Conservation (phyloP, 108 stramenopile species). For the Fistulifera pelliculosa region DNA sequence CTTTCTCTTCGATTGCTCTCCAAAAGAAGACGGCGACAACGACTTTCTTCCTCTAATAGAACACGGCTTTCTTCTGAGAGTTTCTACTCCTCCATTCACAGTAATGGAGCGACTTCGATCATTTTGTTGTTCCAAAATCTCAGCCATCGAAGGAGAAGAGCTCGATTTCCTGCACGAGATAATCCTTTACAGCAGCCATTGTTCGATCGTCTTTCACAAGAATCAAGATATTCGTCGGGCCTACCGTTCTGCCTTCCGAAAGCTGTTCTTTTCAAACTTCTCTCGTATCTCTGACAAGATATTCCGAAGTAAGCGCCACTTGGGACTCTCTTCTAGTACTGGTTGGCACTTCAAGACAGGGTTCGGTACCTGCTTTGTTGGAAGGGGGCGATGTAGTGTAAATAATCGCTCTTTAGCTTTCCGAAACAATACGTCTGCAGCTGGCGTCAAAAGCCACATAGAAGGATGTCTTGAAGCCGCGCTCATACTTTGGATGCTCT, state of each 20-base stretch:
- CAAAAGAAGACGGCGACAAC: constrained; percentile 44
- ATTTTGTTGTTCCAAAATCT: constrained; percentile 51
- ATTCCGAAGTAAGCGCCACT: constrained; percentile 77
- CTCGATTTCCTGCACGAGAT: constrained; percentile 42
- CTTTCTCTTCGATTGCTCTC: constrained; percentile 16
- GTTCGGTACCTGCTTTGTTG: constrained; percentile 31
- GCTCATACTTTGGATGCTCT: constrained; percentile 61
- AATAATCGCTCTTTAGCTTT: constrained; percentile 88
- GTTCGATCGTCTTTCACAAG: constrained; percentile 88
- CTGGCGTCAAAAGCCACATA: constrained; percentile 82
- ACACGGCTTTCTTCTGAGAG: constrained; percentile 64
- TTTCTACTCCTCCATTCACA: constrained; percentile 23
- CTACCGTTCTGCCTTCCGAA: constrained; percentile 1
- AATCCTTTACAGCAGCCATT: constrained; percentile 53
- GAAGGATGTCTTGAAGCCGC: constrained; percentile 56
- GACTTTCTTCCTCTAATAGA: constrained; percentile 58
- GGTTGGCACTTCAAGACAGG: constrained; percentile 45
- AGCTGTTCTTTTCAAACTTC: constrained; percentile 20
- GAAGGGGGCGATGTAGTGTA: constrained; percentile 28
- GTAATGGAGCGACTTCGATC: constrained; percentile 51
- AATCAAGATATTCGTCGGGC: constrained; percentile 53
- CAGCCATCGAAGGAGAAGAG: constrained; percentile 49
- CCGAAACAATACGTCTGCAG: constrained; percentile 83
- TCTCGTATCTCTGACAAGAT: constrained; percentile 80
- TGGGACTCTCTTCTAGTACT: constrained; percentile 88